Evolutionary conservation across 345 rosid species (phyloP).

Genomic region (Pistacia atlantica): DNA sequence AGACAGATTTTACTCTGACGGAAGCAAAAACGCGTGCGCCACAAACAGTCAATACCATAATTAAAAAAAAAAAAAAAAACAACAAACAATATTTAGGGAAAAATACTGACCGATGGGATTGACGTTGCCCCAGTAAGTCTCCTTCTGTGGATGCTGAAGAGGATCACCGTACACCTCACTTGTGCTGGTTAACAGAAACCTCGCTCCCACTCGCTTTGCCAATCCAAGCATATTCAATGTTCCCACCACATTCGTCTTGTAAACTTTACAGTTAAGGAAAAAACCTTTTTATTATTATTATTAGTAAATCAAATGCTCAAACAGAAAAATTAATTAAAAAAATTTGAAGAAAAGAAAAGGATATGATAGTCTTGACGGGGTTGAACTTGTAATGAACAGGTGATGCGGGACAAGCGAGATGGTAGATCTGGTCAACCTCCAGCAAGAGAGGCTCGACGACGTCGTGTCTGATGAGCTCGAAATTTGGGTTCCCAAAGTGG

Average conservation of each 20-base stretch:
- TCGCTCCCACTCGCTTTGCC: constrained; percentile 94
- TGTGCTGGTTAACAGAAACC: constrained; percentile 89
- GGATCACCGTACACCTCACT: constrained; percentile 99
- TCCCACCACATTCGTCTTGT: constrained; percentile 97
- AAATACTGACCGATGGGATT: constrained; percentile 85
- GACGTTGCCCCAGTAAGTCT: constrained; percentile 99
- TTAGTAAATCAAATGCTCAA: not conserved
- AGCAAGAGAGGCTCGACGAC: constrained; percentile 89
- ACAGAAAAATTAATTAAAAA: not conserved
- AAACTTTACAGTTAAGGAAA: constrained; percentile 29
- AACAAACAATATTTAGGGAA: not conserved
- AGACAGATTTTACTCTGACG: not conserved
- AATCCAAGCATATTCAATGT: constrained; percentile 94
- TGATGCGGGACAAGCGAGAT: constrained; percentile 96
- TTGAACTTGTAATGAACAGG: constrained; percentile 98
- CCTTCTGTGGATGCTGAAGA: constrained; percentile 96
- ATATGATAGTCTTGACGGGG: constrained; percentile 94
- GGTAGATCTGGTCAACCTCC: constrained; percentile 99
- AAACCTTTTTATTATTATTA: not conserved
- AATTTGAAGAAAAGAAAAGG: constrained; percentile 30
- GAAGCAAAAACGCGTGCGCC: not conserved
- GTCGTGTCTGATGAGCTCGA: constrained; percentile 93
- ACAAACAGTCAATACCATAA: not conserved
- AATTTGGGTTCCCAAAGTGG: constrained; percentile 87
- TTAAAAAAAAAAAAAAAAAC: not conserved